These are phyloP conservation scores for Keithomyces neogunnii DNA, from an alignment of 2,329 filamentous ascomycete species.

Conservation along the genomic window DNA sequence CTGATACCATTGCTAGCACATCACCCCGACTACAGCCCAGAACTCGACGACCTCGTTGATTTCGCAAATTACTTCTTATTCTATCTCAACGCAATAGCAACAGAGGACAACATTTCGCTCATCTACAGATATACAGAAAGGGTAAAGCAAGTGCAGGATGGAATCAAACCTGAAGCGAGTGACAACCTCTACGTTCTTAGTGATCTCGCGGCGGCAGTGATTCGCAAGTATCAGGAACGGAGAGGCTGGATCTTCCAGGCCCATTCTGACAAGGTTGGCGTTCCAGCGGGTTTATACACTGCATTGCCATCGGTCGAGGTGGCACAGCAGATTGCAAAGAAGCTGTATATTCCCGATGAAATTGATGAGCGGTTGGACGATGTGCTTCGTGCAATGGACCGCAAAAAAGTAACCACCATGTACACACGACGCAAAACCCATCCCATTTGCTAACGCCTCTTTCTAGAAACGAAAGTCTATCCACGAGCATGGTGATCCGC, in stretches of 20 bases:
- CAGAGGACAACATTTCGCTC: slow-evolving; percentile 76
- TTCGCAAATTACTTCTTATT: slow-evolving; percentile 86
- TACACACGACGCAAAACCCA: background rate
- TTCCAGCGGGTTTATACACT: slow-evolving; percentile 73
- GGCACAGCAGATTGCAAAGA: slow-evolving; percentile 79
- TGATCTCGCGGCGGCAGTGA: slow-evolving; percentile 74
- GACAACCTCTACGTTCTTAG: slow-evolving; percentile 78
- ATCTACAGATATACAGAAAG: slow-evolving; percentile 90
- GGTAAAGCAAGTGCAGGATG: slow-evolving; percentile 83
- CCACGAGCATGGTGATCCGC: slow-evolving; percentile 39
- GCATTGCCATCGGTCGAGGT: slow-evolving; percentile 66
- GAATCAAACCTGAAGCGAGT: slow-evolving; percentile 57
- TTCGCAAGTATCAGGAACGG: slow-evolving; percentile 78
- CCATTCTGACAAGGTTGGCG: slow-evolving; percentile 69
- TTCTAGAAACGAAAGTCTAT: slow-evolving; percentile 48
- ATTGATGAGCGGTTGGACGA: slow-evolving; percentile 70
- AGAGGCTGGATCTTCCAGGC: slow-evolving; percentile 81
- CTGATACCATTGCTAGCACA: slow-evolving; percentile 84
- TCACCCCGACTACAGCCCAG: slow-evolving; percentile 76
- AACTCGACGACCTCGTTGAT: slow-evolving; percentile 62
- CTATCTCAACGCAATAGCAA: slow-evolving; percentile 75
- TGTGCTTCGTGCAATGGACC: slow-evolving; percentile 54
- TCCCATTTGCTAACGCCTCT: background rate
- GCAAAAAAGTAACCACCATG: slow-evolving; percentile 51
- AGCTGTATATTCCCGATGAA: slow-evolving; percentile 72